These are phyloP conservation scores for Vaccinium corymbosum DNA, from an alignment of 148 eudicot genomes.

Conservation along the genomic window DNA sequence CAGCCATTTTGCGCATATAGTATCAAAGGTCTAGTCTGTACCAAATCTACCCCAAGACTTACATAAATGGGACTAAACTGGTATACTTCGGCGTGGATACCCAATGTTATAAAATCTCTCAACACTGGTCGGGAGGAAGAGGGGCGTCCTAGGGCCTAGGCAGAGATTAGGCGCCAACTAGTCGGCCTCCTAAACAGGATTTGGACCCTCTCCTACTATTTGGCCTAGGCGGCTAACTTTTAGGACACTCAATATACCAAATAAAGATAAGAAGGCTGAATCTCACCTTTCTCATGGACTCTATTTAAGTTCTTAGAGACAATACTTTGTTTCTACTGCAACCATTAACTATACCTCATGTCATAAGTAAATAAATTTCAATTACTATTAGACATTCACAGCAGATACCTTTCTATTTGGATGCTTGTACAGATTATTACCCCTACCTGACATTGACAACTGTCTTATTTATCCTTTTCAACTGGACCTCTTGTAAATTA, in stretches of 20 bases:
- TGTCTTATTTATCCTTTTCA: not conserved
- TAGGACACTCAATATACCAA: not conserved
- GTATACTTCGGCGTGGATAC: not conserved
- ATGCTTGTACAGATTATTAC: not conserved
- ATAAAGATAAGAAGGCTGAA: not conserved
- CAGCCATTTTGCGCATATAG: not conserved
- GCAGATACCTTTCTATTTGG: not conserved
- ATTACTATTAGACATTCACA: not conserved
- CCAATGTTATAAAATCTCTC: no score
- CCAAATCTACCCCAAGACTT: slow-evolving; percentile 1
- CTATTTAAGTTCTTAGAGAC: not conserved
- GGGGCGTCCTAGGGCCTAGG: no score
- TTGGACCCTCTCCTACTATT: no score
- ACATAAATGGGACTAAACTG: not conserved
- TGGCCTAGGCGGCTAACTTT: no score
- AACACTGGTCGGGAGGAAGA: no score
- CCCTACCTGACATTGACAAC: not conserved
- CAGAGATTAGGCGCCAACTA: no score
- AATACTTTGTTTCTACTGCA: not conserved
- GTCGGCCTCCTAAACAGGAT: no score
- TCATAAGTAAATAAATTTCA: not conserved
- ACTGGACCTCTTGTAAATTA: not conserved
- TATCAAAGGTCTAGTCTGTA: not conserved
- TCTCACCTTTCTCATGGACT: not conserved
- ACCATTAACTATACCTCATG: not conserved